Percentiles rank a stretch among this genome's conserved stretches.
Evolutionary conservation across 495 filamentous ascomycete species (phyloP).

Genomic region (Neurospora sp.): DNA sequence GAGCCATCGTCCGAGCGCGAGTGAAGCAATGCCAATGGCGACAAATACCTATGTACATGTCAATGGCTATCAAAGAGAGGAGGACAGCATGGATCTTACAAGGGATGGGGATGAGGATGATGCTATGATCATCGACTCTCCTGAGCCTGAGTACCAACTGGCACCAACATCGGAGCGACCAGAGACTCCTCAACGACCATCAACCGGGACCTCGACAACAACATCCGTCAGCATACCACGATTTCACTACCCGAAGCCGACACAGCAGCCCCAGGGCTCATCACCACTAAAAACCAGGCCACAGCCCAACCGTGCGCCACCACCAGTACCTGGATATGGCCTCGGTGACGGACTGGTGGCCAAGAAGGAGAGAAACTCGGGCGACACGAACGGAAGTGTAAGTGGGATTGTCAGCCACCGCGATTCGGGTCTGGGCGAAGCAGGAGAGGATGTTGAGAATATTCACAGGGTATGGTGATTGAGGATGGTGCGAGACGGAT

Average conservation of each 20-base stretch:
- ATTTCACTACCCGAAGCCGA: conserved; percentile 14
- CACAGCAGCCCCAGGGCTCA: not conserved
- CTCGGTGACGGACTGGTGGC: not conserved
- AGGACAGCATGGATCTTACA: not conserved
- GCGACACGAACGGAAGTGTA: not conserved
- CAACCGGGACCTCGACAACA: not conserved
- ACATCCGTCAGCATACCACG: conserved; percentile 4
- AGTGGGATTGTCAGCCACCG: not conserved
- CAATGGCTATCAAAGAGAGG: not conserved
- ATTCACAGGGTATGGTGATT: not conserved
- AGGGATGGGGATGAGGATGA: conserved; percentile 2
- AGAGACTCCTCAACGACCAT: not conserved
- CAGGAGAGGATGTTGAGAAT: conserved; percentile 5
- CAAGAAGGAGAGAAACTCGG: not conserved
- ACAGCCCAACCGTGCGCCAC: conserved; percentile 30
- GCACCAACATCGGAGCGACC: not conserved
- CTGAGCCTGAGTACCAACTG: conserved; percentile 3
- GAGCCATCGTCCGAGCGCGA: conserved; percentile 3
- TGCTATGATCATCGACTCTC: conserved; percentile 11
- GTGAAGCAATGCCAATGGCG: not conserved
- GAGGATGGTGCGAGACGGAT: not conserved
- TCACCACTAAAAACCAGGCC: conserved; percentile 22
- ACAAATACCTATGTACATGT: not conserved
- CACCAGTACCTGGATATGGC: conserved; percentile 19
- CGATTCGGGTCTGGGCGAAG: conserved; percentile 1